Evolutionary conservation across 768 basidiomycete genomes (phyloP).

Genomic region (Boletellus ananas): DNA sequence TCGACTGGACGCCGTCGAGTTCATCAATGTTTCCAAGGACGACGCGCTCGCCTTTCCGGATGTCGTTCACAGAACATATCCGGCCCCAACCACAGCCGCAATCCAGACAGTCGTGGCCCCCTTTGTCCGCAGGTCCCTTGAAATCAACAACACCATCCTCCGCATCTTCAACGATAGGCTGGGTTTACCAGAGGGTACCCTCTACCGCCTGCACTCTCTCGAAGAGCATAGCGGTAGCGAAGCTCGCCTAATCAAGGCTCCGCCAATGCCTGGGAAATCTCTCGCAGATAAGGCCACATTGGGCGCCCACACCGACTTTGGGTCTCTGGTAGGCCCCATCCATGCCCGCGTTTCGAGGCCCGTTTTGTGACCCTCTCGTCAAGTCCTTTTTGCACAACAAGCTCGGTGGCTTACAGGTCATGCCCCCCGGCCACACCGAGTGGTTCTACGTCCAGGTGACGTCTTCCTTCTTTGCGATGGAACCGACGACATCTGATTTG

Average conservation of each 20-base stretch:
- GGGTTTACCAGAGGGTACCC: constrained; percentile 46
- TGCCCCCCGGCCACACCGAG: constrained; percentile 53
- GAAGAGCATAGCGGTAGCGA: constrained; percentile 56
- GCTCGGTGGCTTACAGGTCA: constrained; percentile 67
- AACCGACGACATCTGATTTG: not conserved
- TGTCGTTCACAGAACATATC: constrained; percentile 54
- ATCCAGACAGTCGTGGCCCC: constrained; percentile 51
- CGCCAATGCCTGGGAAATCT: constrained; percentile 32
- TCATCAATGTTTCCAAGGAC: constrained; percentile 66
- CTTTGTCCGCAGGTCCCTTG: constrained; percentile 56
- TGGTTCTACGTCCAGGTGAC: constrained; percentile 67
- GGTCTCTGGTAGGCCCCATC: constrained; percentile 50
- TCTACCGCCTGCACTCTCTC: constrained; percentile 41
- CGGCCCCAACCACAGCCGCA: constrained; percentile 43
- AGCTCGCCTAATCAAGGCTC: constrained; percentile 49
- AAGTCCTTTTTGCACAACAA: constrained; percentile 70
- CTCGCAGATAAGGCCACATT: constrained; percentile 38
- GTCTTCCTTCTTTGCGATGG: not conserved
- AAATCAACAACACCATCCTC: constrained; percentile 51
- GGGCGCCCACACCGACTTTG: constrained; percentile 73
- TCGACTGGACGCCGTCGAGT: constrained; percentile 51
- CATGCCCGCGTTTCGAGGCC: not conserved
- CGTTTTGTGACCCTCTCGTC: not conserved
- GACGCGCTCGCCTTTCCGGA: constrained; percentile 60
- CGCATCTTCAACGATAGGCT: constrained; percentile 55